Base-by-base conservation (phyloP, 164 flowering plant species). In the Vitis vinifera region DNA sequence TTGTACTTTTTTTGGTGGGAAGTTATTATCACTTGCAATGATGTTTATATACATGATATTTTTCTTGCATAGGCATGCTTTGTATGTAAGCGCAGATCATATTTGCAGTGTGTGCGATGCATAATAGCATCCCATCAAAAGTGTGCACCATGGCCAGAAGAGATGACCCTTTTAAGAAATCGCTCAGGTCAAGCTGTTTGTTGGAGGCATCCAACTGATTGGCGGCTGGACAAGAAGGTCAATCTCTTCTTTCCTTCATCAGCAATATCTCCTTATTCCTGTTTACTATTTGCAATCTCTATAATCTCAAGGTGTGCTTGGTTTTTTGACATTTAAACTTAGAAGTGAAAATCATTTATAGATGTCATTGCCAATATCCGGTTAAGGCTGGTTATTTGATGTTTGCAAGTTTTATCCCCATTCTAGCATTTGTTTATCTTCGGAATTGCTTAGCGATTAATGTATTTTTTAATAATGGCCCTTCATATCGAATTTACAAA, bases 191-290 rank as follows among this genome's bases (percentile, higher is more conserved):
- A 70, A 75, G 93, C 87, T 59, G 75, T 95, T 78, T 95, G 99
- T 71, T 95, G 99, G 99, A 84, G 88, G 85, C 98, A 92, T 84
- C 81, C 86, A 64, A 16, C 85, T 64, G 82, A 95, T 81, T 92
- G 93, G 98, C 82, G 80, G 58, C 76, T 81, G 67, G 89, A 87
- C 62, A 78, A 77, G 77, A 79, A 92, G 99, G 99, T 95, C 90
- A 78, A 88, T 81, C 73, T 85, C 81, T 83, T 90, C 88, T 76
- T 85, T 89, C 73, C 85, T 81, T 78, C 69, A 60, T 55, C 68
- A 67, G 61, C 14, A 55, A 15, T 7, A 23, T 62, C 58, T 55
- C 65, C 14, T 66, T 16, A 3, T 23, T 68, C 59, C 52, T 23
- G 7, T 55, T 37, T 2, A 14, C 4, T 15, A 4, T 15, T n/a